A percentile compares a stretch with the other conserved stretches of the same genome.
These are phyloP conservation scores for Penicillium waksmanii DNA, from an alignment of 495 filamentous ascomycete genomes.

Conservation along the genomic window DNA sequence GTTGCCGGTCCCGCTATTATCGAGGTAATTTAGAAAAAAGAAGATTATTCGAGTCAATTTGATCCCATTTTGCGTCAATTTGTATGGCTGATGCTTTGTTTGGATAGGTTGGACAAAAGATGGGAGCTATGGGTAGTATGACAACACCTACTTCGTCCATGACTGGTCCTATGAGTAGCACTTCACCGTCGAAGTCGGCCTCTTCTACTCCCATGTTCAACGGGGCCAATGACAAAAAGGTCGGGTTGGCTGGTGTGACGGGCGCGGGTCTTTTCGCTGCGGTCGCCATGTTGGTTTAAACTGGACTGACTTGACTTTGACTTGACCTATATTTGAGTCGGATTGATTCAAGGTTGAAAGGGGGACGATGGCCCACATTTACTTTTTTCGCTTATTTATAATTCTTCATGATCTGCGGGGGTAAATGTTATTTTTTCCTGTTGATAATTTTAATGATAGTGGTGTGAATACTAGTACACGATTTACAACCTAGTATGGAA, in stretches of 20 bases:
- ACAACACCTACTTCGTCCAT: conserved; percentile 11
- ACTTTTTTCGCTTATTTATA: not conserved
- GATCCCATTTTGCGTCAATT: not conserved
- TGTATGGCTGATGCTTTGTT: conserved; percentile 14
- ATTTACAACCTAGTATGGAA: too few species aligned
- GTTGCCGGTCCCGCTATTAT: conserved; percentile 41
- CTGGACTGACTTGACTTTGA: not conserved
- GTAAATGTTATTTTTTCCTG: not conserved
- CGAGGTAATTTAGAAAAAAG: conserved; percentile 29
- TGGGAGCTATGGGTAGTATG: conserved; percentile 8
- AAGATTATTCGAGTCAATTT: not conserved
- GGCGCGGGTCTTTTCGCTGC: conserved; percentile 6
- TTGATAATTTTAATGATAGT: not conserved
- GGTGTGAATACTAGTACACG: not conserved
- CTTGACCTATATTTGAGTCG: too few species aligned
- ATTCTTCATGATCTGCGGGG: too few species aligned
- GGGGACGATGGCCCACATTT: too few species aligned
- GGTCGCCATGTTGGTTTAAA: conserved; percentile 11
- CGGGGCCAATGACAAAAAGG: conserved; percentile 2
- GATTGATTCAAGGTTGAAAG: too few species aligned
- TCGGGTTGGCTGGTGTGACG: conserved; percentile 11
- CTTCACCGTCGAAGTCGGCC: conserved; percentile 7
- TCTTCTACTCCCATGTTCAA: conserved; percentile 14
- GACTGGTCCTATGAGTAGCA: conserved; percentile 11
- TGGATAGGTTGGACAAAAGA: conserved; percentile 15